A percentile compares a stretch with the other conserved stretches of the same genome.
These are phyloP conservation scores for Prunus davidiana DNA, from an alignment of 306 rosid species.

Conservation along the genomic window DNA sequence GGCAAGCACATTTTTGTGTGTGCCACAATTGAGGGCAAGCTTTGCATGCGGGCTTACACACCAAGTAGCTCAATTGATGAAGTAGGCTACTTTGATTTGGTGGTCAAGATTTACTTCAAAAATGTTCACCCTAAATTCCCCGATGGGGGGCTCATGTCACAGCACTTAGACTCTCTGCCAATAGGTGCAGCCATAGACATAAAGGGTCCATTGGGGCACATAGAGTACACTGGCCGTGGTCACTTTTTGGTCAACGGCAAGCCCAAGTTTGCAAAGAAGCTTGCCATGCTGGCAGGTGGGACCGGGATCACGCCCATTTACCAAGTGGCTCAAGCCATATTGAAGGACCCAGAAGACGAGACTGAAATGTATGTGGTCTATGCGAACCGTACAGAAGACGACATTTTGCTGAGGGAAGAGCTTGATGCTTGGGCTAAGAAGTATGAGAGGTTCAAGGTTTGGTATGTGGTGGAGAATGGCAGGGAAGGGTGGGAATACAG, in stretches of 20 bases:
- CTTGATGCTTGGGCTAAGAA: constrained; percentile 62
- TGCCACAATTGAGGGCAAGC: constrained; percentile 48
- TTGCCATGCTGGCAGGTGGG: constrained; percentile 84
- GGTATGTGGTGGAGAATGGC: constrained; percentile 66
- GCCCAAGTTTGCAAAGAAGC: constrained; percentile 46
- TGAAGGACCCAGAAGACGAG: constrained; percentile 64
- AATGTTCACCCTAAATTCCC: constrained; percentile 70
- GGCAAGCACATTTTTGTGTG: constrained; percentile 85
- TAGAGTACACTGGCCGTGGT: constrained; percentile 68
- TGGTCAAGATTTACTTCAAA: constrained; percentile 70
- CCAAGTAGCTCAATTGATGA: constrained; percentile 57
- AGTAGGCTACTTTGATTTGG: constrained; percentile 63
- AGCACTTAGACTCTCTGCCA: constrained; percentile 50
- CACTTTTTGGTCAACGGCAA: constrained; percentile 54
- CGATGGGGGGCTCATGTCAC: constrained; percentile 74
- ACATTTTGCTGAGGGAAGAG: constrained; percentile 67
- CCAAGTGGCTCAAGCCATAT: constrained; percentile 69
- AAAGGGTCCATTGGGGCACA: constrained; percentile 87
- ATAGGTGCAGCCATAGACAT: constrained; percentile 48
- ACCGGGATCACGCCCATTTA: constrained; percentile 87
- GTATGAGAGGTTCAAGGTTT: constrained; percentile 53
- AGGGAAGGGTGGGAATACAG: constrained; percentile 73
- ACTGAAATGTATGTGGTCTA: constrained; percentile 76
- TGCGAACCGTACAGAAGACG: constrained; percentile 75
- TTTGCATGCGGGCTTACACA: constrained; percentile 92